These are phyloP conservation scores for Blastocystis hominis DNA, from an alignment of 352 stramenopile genomes.

Conservation along the genomic window DNA sequence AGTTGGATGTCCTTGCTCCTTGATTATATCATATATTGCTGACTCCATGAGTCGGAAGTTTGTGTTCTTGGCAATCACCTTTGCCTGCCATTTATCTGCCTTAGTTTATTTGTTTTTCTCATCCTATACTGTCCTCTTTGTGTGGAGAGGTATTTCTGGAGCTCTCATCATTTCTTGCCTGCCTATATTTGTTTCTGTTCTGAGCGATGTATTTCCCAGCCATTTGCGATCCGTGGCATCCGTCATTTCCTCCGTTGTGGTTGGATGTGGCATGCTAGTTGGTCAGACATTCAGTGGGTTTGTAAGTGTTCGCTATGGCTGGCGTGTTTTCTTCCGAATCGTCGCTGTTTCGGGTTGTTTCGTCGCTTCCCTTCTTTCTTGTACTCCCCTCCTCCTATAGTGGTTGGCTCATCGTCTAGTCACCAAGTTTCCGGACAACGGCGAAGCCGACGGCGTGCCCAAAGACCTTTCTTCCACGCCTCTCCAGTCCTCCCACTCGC, in stretches of 20 bases:
- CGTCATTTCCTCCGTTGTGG: constrained; percentile 30
- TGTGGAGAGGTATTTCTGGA: constrained; percentile 37
- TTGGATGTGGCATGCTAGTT: background rate
- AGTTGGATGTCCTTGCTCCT: constrained; percentile 29
- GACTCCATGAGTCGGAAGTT: constrained; percentile 3
- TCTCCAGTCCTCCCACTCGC: background rate
- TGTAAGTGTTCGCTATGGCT: background rate
- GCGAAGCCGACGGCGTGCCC: background rate
- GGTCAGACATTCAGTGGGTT: constrained; percentile 40
- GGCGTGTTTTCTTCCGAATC: constrained; percentile 23
- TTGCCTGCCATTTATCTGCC: constrained; percentile 24
- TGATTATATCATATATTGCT: constrained; percentile 32
- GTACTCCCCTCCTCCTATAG: background rate
- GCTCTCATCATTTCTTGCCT: constrained; percentile 18
- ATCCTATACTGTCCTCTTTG: constrained; percentile 14
- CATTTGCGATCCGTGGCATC: constrained; percentile 21
- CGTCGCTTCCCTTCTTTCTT: background rate
- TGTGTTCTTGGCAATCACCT: constrained; percentile 9
- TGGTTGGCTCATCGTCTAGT: background rate
- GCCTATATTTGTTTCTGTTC: constrained; percentile 27
- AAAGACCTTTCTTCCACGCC: background rate
- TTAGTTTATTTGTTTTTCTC: background rate
- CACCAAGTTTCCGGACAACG: constrained; percentile 14
- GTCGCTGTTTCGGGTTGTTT: background rate
- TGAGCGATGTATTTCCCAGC: constrained; percentile 31